phyloP scores from a whole-genome alignment of 805 yeast genomes.

The Clavispora santaluciae region DNA sequence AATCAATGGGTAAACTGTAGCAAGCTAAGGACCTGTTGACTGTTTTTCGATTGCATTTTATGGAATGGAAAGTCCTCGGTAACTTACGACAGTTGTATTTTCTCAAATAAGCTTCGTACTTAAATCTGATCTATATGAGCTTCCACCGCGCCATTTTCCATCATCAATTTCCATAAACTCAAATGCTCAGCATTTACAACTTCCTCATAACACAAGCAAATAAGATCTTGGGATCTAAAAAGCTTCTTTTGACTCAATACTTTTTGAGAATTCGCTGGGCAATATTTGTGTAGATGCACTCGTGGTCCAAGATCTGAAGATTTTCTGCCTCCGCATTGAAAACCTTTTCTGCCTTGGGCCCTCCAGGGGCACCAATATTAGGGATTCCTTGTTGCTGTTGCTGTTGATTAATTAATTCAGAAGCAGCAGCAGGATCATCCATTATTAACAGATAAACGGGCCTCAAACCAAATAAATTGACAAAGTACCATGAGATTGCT shows the following conservation, averaged over 20 bases:
- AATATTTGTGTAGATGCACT: conserved; percentile 49
- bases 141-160: too few relatives aligned
- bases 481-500: conserved; percentile 93
- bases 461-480: conserved; percentile 76
- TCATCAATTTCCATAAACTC: too few relatives aligned
- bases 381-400: conserved; percentile 37
- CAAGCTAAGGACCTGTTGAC: too few relatives aligned
- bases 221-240: too few relatives aligned
- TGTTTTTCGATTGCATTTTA: too few relatives aligned
- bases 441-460: conserved; percentile 72
- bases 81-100: too few relatives aligned
- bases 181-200: too few relatives aligned
- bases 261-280: conserved; percentile 22
- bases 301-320: conserved; percentile 56
- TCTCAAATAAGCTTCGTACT: too few relatives aligned
- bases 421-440: conserved; percentile 45
- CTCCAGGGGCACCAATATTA: conserved; percentile 48
- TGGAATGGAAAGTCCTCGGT: too few relatives aligned
- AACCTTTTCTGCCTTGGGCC: conserved; percentile 56
- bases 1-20: too few relatives aligned
- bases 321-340: conserved; percentile 72
- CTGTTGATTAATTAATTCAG: conserved; percentile 40
- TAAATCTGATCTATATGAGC: too few relatives aligned
- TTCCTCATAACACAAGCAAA: too few relatives aligned
- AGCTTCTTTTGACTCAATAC: conserved; percentile 4